A percentile compares a stretch with the other conserved stretches of the same genome.
These are phyloP conservation scores for Backusella luteola DNA, from an alignment of 192 early-diverging fungal genomes.

Conservation along the genomic window DNA sequence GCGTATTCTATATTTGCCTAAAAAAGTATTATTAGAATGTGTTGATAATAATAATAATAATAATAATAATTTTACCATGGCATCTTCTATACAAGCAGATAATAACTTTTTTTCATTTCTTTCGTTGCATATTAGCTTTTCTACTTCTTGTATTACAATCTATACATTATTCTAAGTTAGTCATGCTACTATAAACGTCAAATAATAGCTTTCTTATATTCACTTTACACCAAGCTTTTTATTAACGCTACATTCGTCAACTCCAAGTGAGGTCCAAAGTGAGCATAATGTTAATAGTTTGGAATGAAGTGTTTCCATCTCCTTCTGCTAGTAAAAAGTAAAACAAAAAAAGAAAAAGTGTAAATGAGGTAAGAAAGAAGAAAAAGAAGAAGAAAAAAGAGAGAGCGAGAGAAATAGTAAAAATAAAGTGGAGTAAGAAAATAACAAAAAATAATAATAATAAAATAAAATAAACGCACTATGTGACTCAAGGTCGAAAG, in stretches of 20 bases:
- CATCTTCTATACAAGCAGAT: constrained; percentile 49
- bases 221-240: constrained; percentile 15
- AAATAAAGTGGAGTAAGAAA: neutral
- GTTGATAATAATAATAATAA: neutral
- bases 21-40: constrained; percentile 6
- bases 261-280: constrained; percentile 14
- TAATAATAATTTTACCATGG: constrained; percentile 36
- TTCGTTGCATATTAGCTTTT: constrained; percentile 37
- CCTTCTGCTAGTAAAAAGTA: neutral
- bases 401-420: neutral
- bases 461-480: neutral
- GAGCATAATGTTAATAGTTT: constrained; percentile 1
- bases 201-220: neutral
- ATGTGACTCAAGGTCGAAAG: constrained; percentile 7
- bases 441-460: neutral
- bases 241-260: constrained; percentile 4
- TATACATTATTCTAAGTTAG: constrained; percentile 16
- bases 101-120: constrained; percentile 34
- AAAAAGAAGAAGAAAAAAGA: constrained; percentile 36
- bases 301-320: constrained; percentile 13
- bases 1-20: constrained; percentile 30
- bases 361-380: neutral
- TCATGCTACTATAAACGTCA: neutral
- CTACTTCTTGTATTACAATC: constrained; percentile 45
- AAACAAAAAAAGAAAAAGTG: neutral